A percentile compares a stretch with the other conserved stretches of the same genome.
phyloP scores from a whole-genome alignment of 1,284 basidiomycete species.

The Ustilago sp. region DNA sequence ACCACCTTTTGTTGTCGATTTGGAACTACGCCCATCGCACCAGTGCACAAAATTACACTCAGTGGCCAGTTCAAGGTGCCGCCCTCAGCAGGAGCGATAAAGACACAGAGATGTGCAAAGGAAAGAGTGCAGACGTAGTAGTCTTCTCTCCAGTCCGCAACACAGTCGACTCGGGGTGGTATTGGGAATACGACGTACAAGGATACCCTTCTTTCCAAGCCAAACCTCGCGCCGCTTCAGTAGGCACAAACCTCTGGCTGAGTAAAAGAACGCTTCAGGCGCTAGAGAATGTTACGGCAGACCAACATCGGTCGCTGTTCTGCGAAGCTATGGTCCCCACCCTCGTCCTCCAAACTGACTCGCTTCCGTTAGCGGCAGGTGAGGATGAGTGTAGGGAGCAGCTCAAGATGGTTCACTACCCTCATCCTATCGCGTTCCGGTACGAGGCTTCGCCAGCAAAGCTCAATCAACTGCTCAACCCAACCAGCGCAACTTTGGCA shows the following conservation, averaged over 20 bases:
- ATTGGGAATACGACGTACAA: constrained; percentile 42
- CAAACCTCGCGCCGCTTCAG: constrained; percentile 20
- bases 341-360: constrained; percentile 1
- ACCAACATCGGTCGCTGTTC: constrained; percentile 22
- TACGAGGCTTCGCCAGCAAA: constrained; percentile 18
- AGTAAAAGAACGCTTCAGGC: constrained; percentile 23
- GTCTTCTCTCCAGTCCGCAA: constrained; percentile 28
- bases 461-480: constrained; percentile 23
- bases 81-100: not conserved
- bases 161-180: constrained; percentile 25
- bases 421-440: constrained; percentile 27
- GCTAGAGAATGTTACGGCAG: constrained; percentile 15
- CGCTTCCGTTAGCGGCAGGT: not conserved
- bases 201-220: constrained; percentile 9
- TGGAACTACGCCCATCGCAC: constrained; percentile 8
- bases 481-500: constrained; percentile 4
- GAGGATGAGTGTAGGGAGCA: constrained; percentile 7
- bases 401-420: constrained; percentile 28
- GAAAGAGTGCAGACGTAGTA: constrained; percentile 23
- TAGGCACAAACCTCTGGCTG: constrained; percentile 27
- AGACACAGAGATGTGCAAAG: not conserved
- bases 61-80: constrained; percentile 10
- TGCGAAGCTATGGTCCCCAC: constrained; percentile 34
- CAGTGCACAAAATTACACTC: constrained; percentile 14
- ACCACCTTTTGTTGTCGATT: constrained; percentile 13